phyloP scores from a whole-genome alignment of 805 yeast genomes.

The Myxozyma vanderwaltii region DNA sequence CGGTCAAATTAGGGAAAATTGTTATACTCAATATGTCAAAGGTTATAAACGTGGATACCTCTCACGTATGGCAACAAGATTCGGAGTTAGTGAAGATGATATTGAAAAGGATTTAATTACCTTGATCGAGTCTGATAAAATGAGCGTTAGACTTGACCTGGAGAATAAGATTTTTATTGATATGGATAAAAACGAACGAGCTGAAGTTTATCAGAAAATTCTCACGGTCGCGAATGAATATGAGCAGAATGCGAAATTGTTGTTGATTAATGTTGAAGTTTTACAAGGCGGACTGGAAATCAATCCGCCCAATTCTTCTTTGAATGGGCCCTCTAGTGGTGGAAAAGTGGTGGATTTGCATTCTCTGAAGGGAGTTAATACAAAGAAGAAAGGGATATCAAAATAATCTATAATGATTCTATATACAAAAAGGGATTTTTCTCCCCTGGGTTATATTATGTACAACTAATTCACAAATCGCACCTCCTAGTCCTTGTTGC shows the following conservation, averaged over 20 bases:
- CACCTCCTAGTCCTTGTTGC: neutral
- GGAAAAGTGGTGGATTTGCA: neutral
- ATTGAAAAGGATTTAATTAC: conserved; percentile 18
- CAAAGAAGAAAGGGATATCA: neutral
- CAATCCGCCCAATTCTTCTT: neutral
- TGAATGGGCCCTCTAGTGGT: neutral
- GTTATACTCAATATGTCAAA: conserved; percentile 30
- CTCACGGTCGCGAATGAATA: conserved; percentile 18
- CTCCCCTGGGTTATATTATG: no score
- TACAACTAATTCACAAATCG: no score
- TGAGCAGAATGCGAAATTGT: conserved; percentile 24
- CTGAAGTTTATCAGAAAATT: conserved; percentile 17
- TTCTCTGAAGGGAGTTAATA: neutral
- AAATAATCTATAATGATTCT: neutral
- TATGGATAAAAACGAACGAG: conserved; percentile 22
- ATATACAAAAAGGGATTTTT: neutral
- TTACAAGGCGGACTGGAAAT: conserved; percentile 27
- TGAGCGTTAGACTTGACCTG: conserved; percentile 24
- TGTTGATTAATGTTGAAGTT: conserved; percentile 22
- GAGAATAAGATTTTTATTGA: conserved; percentile 25
- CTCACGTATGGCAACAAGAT: conserved; percentile 24
- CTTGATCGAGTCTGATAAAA: conserved; percentile 17
- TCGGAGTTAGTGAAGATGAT: conserved; percentile 16
- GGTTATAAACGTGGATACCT: conserved; percentile 29
- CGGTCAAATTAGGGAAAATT: conserved; percentile 25